Base-by-base conservation (phyloP, 1,139 yeast genomes). In the Yamadazyma blattariae region DNA sequence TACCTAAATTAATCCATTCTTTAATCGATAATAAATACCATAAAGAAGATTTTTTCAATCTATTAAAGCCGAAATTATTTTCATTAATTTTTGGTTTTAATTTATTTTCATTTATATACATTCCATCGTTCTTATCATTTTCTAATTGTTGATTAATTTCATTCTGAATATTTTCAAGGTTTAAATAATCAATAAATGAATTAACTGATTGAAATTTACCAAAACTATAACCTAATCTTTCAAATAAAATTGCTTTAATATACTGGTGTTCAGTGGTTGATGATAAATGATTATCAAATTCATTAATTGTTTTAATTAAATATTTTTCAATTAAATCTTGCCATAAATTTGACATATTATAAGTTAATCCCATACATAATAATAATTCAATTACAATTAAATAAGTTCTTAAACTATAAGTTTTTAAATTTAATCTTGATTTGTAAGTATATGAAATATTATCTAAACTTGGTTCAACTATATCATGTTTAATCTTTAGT, bases 21-120 rank as follows among this genome's bases (percentile, higher is more conserved):
- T 77, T 77, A 5, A 90, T 83, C 0, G 96, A 82, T 18, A 90
- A 58, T 14, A 89, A 57, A 48, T 76, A 73, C 90, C 96, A 90
- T 23, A 90, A 67, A 1, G 88, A 79, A 1, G 92, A 79, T 51
- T 87, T 88, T 38, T 97, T 71, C 35, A 61, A 61, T 8, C 50
- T 48, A 38, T 57, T 66, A 20, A 51, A 52, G 10, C 70, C 76
- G 11, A 59, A 56, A 14, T 56, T 59, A 3, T 41, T 51, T 4
- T 52, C 53, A 3, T 36, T 36, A 14, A 38, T 32, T 18, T 33
- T 40, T 6, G 51, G 46, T 7, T 18, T 8, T n/a, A 46, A 18
- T 27, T 47, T 47, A 16, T 34, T 13, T 4, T 25, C 29, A 31
- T 47, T 47, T 3, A 17, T 20, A 30, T 38, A 46, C 38, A 34